Base-by-base conservation (phyloP, 306 rosid species). In the Inga laurina region DNA sequence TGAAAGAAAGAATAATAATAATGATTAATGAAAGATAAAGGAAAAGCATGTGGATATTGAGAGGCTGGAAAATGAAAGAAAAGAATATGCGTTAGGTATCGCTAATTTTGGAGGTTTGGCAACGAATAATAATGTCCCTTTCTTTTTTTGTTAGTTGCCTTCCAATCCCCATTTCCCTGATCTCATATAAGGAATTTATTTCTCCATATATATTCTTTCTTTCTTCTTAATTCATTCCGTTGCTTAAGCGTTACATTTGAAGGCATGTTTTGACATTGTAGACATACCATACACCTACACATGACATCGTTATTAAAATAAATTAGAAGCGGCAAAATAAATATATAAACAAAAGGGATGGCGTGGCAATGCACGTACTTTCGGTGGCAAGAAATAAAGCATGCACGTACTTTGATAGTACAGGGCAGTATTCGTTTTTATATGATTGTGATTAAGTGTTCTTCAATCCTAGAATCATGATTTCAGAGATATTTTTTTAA, bases 1-100 rank as follows among this genome's bases (percentile, higher is more conserved):
- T 18, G 46, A 37, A 78, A 27, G 59, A 74, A 81, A 49, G 71
- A 81, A 68, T 59, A 45, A 78, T 59, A 45, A 78, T 57, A 3
- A n/a, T 57, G 14, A 22, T 56, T 22, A 9, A 10, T 59, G 66
- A 22, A 22, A 22, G 7, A 32, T 3, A 12, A 56, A 67, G 27
- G 64, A 8, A 71, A 78, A 78, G 80, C 49, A 71, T 21, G 32
- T 32, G 59, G 51, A 32, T 39, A 5, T 37, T 39, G 56, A 61
- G 5, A 78, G 77, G 84, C 79, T 74, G 54, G 71, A 81, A 78
- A 78, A 4, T 35, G 75, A 79, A 32, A 82, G 79, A 4, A 79
- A 59, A 43, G 79, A 39, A 75, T 52, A 59, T 59, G 64, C 30
- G 64, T 51, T 27, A 4, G 14, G 32, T 13, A 19, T 5, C 79